These are phyloP conservation scores for Drechslera avenae DNA, from an alignment of 2,329 filamentous ascomycete species.

Conservation along the genomic window DNA sequence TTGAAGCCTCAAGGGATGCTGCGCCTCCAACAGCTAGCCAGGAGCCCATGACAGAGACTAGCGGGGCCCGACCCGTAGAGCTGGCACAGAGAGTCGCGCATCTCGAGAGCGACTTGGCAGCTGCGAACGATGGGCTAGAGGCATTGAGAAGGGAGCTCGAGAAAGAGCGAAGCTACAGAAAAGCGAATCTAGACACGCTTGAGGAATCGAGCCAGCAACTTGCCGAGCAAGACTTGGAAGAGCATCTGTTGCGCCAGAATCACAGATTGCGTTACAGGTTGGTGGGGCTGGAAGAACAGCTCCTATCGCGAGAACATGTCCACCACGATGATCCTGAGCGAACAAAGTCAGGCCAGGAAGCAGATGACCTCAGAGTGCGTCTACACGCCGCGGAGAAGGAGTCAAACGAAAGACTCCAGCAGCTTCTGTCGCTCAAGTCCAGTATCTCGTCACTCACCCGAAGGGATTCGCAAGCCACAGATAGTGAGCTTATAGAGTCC, in stretches of 20 bases:
- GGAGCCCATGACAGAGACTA: background rate
- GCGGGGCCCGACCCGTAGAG: background rate
- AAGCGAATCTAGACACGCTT: constrained; percentile 26
- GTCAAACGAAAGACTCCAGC: constrained; percentile 59
- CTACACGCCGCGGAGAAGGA: constrained; percentile 59
- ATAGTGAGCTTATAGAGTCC: constrained; percentile 68
- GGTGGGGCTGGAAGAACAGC: constrained; percentile 33
- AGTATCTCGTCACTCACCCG: constrained; percentile 72
- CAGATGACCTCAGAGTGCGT: constrained; percentile 34
- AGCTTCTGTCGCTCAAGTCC: constrained; percentile 71
- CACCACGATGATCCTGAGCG: background rate
- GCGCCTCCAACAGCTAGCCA: background rate
- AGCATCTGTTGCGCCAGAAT: constrained; percentile 30
- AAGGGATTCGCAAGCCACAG: constrained; percentile 64
- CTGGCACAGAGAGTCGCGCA: constrained; percentile 26
- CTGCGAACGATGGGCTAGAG: constrained; percentile 30
- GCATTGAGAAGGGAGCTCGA: constrained; percentile 33
- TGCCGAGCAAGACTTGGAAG: constrained; percentile 6
- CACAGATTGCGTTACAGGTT: constrained; percentile 31
- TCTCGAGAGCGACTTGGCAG: constrained; percentile 35
- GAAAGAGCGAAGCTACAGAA: constrained; percentile 24
- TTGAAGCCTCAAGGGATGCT: constrained; percentile 1
- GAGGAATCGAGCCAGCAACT: constrained; percentile 28
- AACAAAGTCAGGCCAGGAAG: constrained; percentile 24
- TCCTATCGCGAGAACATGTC: constrained; percentile 26